phyloP scores from a whole-genome alignment of 2,329 filamentous ascomycete genomes.

The Botryotinia calthae region DNA sequence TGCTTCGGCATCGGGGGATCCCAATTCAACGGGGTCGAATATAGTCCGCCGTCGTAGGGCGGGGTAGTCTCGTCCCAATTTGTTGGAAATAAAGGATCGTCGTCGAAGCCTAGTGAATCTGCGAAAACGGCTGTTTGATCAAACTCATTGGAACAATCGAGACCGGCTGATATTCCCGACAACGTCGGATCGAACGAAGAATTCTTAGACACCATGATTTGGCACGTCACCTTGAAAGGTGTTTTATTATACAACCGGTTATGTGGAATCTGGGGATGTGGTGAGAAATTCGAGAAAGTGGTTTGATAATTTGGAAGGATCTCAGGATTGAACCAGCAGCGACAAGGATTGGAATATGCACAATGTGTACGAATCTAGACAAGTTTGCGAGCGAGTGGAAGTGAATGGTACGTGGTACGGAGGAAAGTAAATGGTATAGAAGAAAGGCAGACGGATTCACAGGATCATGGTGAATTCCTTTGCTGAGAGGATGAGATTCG shows the following conservation, averaged over 20 bases:
- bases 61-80: slow-evolving; percentile 36
- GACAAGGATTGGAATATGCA: neutral
- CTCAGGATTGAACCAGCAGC: neutral
- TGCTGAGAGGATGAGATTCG: neutral
- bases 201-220: slow-evolving; percentile 29
- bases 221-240: slow-evolving; percentile 1
- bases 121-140: slow-evolving; percentile 31
- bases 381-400: neutral
- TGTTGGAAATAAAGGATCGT: slow-evolving; percentile 33
- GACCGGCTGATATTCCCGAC: slow-evolving; percentile 31
- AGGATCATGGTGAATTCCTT: neutral
- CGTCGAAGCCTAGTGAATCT: slow-evolving; percentile 32
- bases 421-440: neutral
- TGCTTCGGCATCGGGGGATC: slow-evolving; percentile 33
- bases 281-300: slow-evolving; percentile 1
- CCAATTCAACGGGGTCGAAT: slow-evolving; percentile 39
- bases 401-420: neutral
- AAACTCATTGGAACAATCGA: slow-evolving; percentile 29
- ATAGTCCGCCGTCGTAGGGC: slow-evolving; percentile 36
- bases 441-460: neutral
- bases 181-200: slow-evolving; percentile 32
- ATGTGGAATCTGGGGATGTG: neutral
- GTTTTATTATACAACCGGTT: neutral
- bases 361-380: neutral
- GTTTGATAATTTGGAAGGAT: slow-evolving; percentile 1